Evolutionary conservation across 305 asterid genomes (phyloP).

Genomic region (Rubia peregrina): DNA sequence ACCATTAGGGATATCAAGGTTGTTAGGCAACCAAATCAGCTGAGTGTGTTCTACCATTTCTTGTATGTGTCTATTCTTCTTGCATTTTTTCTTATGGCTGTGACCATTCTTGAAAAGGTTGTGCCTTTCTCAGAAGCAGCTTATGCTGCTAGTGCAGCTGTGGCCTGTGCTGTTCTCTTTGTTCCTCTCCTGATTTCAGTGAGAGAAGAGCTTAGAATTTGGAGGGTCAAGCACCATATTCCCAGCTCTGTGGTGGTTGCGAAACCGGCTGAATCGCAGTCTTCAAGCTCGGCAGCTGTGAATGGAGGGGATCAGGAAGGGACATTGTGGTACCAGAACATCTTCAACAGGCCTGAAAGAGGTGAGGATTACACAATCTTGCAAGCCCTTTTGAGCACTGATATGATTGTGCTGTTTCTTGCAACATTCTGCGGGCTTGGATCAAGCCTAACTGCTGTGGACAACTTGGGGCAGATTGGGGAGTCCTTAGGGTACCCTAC

Average conservation of each 20-base stretch:
- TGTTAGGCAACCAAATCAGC: constrained; percentile 36
- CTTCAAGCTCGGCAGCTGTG: no score
- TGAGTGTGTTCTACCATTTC: constrained; percentile 32
- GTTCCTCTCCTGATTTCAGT: constrained; percentile 20
- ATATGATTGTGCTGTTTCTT: constrained; percentile 25
- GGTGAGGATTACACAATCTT: constrained; percentile 28
- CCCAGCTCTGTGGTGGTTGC: background rate
- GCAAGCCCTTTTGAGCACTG: constrained; percentile 28
- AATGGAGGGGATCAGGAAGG: background rate
- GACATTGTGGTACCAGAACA: constrained; percentile 15
- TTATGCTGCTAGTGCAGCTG: constrained; percentile 24
- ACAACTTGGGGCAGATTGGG: constrained; percentile 30
- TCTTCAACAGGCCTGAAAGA: constrained; percentile 26
- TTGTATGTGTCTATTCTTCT: constrained; percentile 22
- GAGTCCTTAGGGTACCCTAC: constrained; percentile 26
- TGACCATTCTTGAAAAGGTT: constrained; percentile 22
- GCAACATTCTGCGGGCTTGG: constrained; percentile 28
- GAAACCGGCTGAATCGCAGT: background rate
- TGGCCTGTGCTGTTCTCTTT: constrained; percentile 18
- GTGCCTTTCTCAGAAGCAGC: constrained; percentile 20
- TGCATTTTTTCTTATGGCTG: constrained; percentile 24
- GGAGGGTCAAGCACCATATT: constrained; percentile 15
- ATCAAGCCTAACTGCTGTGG: constrained; percentile 28
- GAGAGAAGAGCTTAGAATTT: constrained; percentile 21
- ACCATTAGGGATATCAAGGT: constrained; percentile 52